A percentile compares a stretch with the other conserved stretches of the same genome.
phyloP scores from a whole-genome alignment of 495 filamentous ascomycete genomes.

The Neurospora terricola region DNA sequence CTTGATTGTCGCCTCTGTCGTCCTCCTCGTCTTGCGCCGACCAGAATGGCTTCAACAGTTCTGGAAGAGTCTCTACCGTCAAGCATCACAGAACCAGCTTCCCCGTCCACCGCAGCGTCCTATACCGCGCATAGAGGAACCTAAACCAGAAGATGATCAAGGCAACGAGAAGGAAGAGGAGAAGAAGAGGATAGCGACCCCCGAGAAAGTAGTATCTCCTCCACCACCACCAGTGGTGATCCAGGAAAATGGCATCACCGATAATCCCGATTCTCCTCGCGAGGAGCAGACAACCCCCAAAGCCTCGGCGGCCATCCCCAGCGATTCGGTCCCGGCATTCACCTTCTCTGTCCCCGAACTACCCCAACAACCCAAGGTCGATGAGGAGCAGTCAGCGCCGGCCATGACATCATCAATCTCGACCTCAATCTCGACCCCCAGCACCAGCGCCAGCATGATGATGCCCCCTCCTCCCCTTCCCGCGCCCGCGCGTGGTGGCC shows the following conservation, averaged over 20 bases:
- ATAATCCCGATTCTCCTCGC: constrained; percentile 5
- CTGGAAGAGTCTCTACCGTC: constrained; percentile 15
- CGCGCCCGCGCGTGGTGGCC: constrained; percentile 12
- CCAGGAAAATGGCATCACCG: constrained; percentile 1
- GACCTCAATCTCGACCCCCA: constrained; percentile 4
- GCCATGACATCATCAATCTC: constrained; percentile 17
- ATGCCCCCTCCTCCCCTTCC: constrained; percentile 24
- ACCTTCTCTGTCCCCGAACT: constrained; percentile 27
- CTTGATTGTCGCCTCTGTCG: constrained; percentile 42
- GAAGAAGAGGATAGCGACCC: constrained; percentile 1
- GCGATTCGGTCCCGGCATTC: constrained; percentile 26
- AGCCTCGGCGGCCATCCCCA: constrained; percentile 11
- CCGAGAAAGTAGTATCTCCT: constrained; percentile 1
- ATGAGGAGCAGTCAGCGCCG: background rate
- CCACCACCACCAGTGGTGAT: background rate
- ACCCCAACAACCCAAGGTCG: background rate
- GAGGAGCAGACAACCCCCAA: constrained; percentile 34
- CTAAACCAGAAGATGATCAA: background rate
- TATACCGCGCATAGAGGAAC: constrained; percentile 2
- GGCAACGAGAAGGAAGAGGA: background rate
- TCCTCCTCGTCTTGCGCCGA: constrained; percentile 39
- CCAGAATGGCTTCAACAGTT: constrained; percentile 31
- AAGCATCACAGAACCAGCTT: constrained; percentile 13
- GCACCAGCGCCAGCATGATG: constrained; percentile 5
- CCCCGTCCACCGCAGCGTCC: constrained; percentile 18